A percentile compares a stretch with the other conserved stretches of the same genome.
phyloP scores from a whole-genome alignment of 305 asterid genomes.

The Andrographis paniculata region DNA sequence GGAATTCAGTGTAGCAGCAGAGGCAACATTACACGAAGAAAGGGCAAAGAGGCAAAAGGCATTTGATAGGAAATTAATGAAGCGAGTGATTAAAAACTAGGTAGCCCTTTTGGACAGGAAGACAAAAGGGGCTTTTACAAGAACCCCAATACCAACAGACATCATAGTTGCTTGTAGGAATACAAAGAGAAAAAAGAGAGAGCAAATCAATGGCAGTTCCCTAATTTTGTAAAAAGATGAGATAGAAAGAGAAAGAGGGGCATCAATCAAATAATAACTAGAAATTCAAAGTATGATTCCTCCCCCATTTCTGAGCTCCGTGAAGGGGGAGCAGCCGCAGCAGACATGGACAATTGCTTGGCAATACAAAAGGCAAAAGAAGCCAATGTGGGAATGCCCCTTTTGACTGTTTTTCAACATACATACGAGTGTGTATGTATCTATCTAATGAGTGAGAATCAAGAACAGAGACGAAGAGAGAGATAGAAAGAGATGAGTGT shows the following conservation, averaged over 20 bases:
- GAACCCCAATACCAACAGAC: conserved; percentile 9
- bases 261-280: conserved; percentile 58
- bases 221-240: too few species aligned
- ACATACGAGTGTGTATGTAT: conserved; percentile 25
- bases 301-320: conserved; percentile 70
- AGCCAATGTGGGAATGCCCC: conserved; percentile 59
- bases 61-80: neutral
- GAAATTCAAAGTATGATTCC: conserved; percentile 84
- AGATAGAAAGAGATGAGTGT: conserved; percentile 14
- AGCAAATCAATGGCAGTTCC: too few species aligned
- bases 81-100: conserved; percentile 30
- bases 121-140: conserved; percentile 18
- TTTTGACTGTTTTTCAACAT: conserved; percentile 29
- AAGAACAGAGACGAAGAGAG: conserved; percentile 21
- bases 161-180: conserved; percentile 32
- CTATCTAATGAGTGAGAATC: conserved; percentile 23
- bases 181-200: too few species aligned
- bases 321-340: conserved; percentile 47
- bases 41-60: too few species aligned
- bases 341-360: conserved; percentile 86
- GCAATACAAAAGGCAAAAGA: conserved; percentile 65
- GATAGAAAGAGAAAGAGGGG: conserved; percentile 3
- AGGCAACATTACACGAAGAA: too few species aligned
- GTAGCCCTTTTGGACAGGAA: conserved; percentile 35
- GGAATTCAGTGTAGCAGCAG: too few species aligned